These are phyloP conservation scores for Lobosporangium transversale DNA, from an alignment of 192 early-diverging fungal genomes.

Conservation along the genomic window DNA sequence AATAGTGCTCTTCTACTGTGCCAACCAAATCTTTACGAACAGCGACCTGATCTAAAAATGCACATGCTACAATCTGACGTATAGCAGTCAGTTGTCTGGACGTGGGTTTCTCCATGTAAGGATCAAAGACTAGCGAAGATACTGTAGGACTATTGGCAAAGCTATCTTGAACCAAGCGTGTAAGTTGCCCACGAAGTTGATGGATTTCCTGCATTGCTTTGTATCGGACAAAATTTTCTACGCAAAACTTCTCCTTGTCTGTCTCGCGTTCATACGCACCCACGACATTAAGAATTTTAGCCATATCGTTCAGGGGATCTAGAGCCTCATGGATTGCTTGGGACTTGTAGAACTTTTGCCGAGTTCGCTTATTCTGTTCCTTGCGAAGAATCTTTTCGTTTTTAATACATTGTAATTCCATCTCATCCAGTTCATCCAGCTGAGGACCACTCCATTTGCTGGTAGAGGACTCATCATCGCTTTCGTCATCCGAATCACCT, in stretches of 20 bases:
- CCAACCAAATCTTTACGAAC: constrained; percentile 82
- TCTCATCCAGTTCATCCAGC: constrained; percentile 47
- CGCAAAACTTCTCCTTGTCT: constrained; percentile 76
- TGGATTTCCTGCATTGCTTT: constrained; percentile 82
- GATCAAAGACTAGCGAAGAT: constrained; percentile 41
- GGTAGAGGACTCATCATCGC: constrained; percentile 56
- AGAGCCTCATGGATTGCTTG: constrained; percentile 80
- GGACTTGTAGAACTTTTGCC: constrained; percentile 77
- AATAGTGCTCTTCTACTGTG: constrained; percentile 58
- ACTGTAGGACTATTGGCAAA: constrained; percentile 57
- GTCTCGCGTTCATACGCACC: constrained; percentile 88
- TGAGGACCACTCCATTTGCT: constrained; percentile 1
- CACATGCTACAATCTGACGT: constrained; percentile 88
- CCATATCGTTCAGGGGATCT: constrained; percentile 85
- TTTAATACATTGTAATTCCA: constrained; percentile 65
- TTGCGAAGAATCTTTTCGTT: constrained; percentile 71
- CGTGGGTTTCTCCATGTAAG: constrained; percentile 48
- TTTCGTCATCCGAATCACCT: constrained; percentile 64
- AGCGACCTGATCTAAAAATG: constrained; percentile 95
- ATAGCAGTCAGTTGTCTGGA: constrained; percentile 76
- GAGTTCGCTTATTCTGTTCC: constrained; percentile 62
- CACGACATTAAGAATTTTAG: constrained; percentile 86
- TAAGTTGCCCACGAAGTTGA: constrained; percentile 80
- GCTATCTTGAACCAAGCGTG: constrained; percentile 72
- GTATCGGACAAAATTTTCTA: constrained; percentile 80